phyloP scores from a whole-genome alignment of 805 yeast species.

The Metschnikowia cubensis region DNA sequence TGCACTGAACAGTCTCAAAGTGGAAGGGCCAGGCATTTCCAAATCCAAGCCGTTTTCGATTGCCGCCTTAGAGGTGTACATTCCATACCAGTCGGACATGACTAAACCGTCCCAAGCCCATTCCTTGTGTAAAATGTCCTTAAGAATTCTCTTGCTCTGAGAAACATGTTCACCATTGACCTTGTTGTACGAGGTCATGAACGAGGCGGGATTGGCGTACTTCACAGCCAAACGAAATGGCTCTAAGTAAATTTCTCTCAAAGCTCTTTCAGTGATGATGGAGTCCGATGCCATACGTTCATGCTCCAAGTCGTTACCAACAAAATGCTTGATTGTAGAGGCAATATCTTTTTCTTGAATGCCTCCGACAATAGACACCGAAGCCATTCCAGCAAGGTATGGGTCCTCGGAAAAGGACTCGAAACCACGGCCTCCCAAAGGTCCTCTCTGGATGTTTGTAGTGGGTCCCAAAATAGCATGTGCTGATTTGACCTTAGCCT shows the following conservation, averaged over 20 bases:
- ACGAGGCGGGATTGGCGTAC: constrained; percentile 25
- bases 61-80: constrained; percentile 25
- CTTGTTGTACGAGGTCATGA: constrained; percentile 32
- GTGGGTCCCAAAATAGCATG: constrained; percentile 31
- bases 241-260: constrained; percentile 32
- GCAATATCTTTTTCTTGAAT: constrained; percentile 27
- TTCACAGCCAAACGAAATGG: constrained; percentile 32
- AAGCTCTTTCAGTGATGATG: constrained; percentile 27
- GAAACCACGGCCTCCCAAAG: constrained; percentile 33
- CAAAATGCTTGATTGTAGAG: constrained; percentile 33
- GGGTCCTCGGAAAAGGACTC: constrained; percentile 35
- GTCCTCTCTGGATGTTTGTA: constrained; percentile 32
- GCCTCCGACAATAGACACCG: constrained; percentile 26
- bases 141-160: constrained; percentile 22
- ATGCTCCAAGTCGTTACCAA: constrained; percentile 32
- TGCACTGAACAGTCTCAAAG: constrained; percentile 17
- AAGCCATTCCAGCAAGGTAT: constrained; percentile 26
- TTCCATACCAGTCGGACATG: constrained; percentile 35
- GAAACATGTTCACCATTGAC: constrained; percentile 30
- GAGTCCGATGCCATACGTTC: constrained; percentile 29
- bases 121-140: constrained; percentile 25
- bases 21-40: constrained; percentile 35
- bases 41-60: constrained; percentile 29
- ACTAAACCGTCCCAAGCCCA: constrained; percentile 33
- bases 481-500: constrained; percentile 30